phyloP scores from a whole-genome alignment of 345 rosid species.

The Citrus sinensis region DVS_A1.0 CM039164.1:27919501-27920000 shows the following conservation, averaged over 20 bases:
- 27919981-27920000: background rate
- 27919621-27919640: constrained; percentile 17
- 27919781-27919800: constrained; percentile 39
- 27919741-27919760: constrained; percentile 46
- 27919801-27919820: constrained; percentile 21
- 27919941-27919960: constrained; percentile 14
- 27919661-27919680: background rate
- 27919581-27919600: background rate
- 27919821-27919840: constrained; percentile 20
- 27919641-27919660: background rate
- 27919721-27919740: constrained; percentile 40
- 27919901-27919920: constrained; percentile 9
- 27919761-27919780: constrained; percentile 38
- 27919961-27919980: constrained; percentile 24
- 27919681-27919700: background rate
- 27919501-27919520: background rate
- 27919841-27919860: constrained; percentile 8
- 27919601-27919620: constrained; percentile 12
- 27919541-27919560: background rate
- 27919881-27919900: background rate
- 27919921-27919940: constrained; percentile 11
- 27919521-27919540: constrained; percentile 2
- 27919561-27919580: constrained; percentile 6
- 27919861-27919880: background rate
- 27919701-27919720: constrained; percentile 3